Base-by-base conservation (phyloP, 2,329 filamentous ascomycete species). In the Sphaceloma murrayae region DNA sequence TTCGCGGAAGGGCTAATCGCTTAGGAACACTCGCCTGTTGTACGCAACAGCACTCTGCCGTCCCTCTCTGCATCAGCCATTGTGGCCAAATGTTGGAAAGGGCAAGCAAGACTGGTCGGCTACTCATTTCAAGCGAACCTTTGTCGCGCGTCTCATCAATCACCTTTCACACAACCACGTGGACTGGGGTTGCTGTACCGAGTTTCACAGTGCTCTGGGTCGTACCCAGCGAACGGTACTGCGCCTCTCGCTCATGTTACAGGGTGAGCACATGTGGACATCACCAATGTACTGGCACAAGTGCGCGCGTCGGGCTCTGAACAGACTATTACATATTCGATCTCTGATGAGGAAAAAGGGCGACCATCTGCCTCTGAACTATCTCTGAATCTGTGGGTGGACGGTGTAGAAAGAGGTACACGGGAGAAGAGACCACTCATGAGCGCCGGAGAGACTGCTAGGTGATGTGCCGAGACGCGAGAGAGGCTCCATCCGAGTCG, bases 241-340 rank as follows among this genome's bases (percentile, higher is more conserved):
- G 22, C 22, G 13, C 27, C n/a, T 14, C 6, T n/a, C 13, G 13
- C 17, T 5, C 34, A 27, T 17, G 36, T 40, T 26, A 22, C 36
- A 40, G 6, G 11, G 22, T 40, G 36, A 40, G 22, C 24, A 40
- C 36, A 22, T 8, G 7, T 27, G n/a, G 17, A 30, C 10, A 40
- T n/a, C 5, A 40, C 36, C 36, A 26, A 40, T 22, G 36, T 11
- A 19, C 19, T n/a, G n/a, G n/a, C 22, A 40, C 13, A 17, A 16
- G 16, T 8, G 17, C n/a, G 11, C n/a, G 26, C 8, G 5, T n/a
- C 11, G 36, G 14, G 34, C 3, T 29, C 30, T 40, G 36, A 40
- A 40, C 24, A 30, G 36, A 40, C 36, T 40, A 40, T 40, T 40
- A 40, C 36, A 40, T 40, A 40, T 40, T 40, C 36, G 36, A 40